Conservation (phyloP, 2,329 filamentous ascomycete genomes). For the Calonectria montana region DNA sequence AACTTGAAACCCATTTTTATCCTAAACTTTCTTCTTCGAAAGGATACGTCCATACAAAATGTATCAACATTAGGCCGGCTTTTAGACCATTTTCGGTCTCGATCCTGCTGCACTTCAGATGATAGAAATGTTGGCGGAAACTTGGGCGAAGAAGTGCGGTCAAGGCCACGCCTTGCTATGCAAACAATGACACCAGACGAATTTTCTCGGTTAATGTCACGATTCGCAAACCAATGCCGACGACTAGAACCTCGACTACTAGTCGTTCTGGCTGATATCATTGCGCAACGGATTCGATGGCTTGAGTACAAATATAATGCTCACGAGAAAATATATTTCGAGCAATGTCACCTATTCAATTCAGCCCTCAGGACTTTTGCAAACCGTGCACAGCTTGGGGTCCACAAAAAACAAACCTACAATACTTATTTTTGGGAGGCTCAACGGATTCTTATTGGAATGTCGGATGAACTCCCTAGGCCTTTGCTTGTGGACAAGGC, state of each 20-base stretch:
- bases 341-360: constrained; percentile 49
- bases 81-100: constrained; percentile 39
- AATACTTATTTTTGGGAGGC: constrained; percentile 63
- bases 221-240: constrained; percentile 46
- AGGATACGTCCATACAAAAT: constrained; percentile 38
- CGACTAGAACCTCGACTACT: constrained; percentile 49
- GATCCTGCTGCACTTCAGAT: constrained; percentile 28
- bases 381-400: constrained; percentile 37
- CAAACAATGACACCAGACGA: constrained; percentile 34
- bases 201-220: constrained; percentile 38
- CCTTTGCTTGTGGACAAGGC: constrained; percentile 62
- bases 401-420: constrained; percentile 39
- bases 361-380: constrained; percentile 41
- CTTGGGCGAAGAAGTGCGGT: background rate
- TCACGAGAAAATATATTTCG: constrained; percentile 37
- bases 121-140: background rate
- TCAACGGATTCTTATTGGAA: constrained; percentile 63
- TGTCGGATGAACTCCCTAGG: constrained; percentile 60
- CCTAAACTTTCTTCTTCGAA: constrained; percentile 46
- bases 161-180: constrained; percentile 27
- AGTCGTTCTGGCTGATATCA: constrained; percentile 43
- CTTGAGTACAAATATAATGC: constrained; percentile 25
- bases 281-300: constrained; percentile 42
- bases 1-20: constrained; percentile 44
- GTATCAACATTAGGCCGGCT: constrained; percentile 40